phyloP scores from a whole-genome alignment of 176 grass and related monocot genomes.

The Hordeum marinum region DNA sequence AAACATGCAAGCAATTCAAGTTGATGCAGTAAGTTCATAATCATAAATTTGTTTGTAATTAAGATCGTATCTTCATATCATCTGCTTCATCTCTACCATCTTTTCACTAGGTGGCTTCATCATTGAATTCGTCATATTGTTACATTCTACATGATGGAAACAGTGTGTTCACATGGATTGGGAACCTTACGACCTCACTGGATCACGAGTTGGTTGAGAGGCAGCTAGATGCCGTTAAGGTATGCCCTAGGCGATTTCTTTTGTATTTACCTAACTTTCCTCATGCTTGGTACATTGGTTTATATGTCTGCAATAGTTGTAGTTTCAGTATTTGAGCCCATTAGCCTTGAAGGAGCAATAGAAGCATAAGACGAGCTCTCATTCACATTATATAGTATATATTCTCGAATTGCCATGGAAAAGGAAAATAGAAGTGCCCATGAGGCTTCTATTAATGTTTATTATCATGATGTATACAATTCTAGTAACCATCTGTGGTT shows the following conservation, averaged over 20 bases:
- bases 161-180: slow-evolving; percentile 86
- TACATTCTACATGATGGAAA: slow-evolving; percentile 79
- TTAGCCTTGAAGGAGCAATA: neutral
- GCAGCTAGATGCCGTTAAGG: slow-evolving; percentile 96
- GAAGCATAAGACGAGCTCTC: neutral
- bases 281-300: neutral
- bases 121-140: slow-evolving; percentile 93
- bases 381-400: neutral
- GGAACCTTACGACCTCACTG: slow-evolving; percentile 53
- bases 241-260: slow-evolving; percentile 16
- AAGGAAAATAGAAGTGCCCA: neutral
- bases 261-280: neutral
- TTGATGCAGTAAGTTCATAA: slow-evolving; percentile 59
- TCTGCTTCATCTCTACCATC: slow-evolving; percentile 18
- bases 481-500: neutral
- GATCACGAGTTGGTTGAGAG: slow-evolving; percentile 92
- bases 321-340: neutral
- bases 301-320: neutral
- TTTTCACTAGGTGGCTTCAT: slow-evolving; percentile 64
- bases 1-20: slow-evolving; percentile 98
- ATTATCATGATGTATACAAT: neutral
- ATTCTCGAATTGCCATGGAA: neutral
- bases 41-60: slow-evolving; percentile 2
- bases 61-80: slow-evolving; percentile 16
- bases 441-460: neutral